Conservation (phyloP, 768 basidiomycete species). For the Pulveroboletus sp. region DNA sequence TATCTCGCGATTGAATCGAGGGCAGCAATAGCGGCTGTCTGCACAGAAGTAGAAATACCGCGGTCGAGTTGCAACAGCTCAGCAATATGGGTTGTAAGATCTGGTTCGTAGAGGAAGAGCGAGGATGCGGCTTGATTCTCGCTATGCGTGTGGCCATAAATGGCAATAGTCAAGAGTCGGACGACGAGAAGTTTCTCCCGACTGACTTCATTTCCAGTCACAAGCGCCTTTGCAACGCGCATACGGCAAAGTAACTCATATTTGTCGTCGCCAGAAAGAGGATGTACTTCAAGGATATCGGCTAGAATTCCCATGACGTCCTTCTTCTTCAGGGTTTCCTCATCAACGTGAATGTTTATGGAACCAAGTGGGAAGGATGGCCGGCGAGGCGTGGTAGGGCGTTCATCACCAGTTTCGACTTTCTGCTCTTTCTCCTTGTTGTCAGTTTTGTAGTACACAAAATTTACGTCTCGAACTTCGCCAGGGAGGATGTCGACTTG, state of each 20-base stretch:
- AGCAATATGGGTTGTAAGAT: slow-evolving; percentile 82
- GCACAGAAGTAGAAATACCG: slow-evolving; percentile 63
- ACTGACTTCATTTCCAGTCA: slow-evolving; percentile 50
- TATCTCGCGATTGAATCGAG: slow-evolving; percentile 88
- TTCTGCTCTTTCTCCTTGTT: slow-evolving; percentile 43
- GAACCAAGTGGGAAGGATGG: slow-evolving; percentile 41
- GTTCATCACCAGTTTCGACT: slow-evolving; percentile 40
- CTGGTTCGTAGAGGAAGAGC: slow-evolving; percentile 93
- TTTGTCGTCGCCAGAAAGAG: slow-evolving; percentile 75
- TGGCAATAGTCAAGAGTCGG: slow-evolving; percentile 82
- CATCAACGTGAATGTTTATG: slow-evolving; percentile 57
- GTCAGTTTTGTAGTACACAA: slow-evolving; percentile 74
- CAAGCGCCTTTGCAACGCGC: slow-evolving; percentile 68
- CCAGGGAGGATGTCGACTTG: slow-evolving; percentile 60
- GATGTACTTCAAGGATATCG: slow-evolving; percentile 61
- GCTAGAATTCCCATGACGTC: slow-evolving; percentile 73
- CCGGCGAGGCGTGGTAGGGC: slow-evolving; percentile 49
- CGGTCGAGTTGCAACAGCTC: slow-evolving; percentile 82
- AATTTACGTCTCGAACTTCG: slow-evolving; percentile 75
- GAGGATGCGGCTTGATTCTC: slow-evolving; percentile 76
- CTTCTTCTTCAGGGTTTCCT: slow-evolving; percentile 54
- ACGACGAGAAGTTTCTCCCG: slow-evolving; percentile 78
- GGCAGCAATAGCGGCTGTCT: slow-evolving; percentile 83
- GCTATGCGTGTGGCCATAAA: slow-evolving; percentile 82
- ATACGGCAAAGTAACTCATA: slow-evolving; percentile 88